Conservation (phyloP, 2,329 filamentous ascomycete species). For the Huntiella bhutanensis region DNA sequence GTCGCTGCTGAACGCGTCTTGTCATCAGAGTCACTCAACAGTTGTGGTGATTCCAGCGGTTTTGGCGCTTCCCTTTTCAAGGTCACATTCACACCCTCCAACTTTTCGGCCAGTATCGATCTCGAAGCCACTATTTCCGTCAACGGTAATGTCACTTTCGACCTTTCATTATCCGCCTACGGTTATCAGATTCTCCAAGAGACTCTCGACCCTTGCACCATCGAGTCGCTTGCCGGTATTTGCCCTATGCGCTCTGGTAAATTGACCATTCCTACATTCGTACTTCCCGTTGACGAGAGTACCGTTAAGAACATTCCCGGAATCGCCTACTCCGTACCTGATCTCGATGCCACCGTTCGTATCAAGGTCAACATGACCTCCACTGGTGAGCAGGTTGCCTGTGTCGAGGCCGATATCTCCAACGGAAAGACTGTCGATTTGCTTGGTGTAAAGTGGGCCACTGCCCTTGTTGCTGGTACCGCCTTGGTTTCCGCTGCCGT, state of each 20-base stretch:
- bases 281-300: constrained; percentile 36
- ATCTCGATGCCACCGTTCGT: constrained; percentile 70
- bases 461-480: constrained; percentile 70
- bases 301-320: constrained; percentile 51
- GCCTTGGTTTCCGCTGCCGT: constrained; percentile 72
- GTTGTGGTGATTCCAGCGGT: constrained; percentile 66
- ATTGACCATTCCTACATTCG: constrained; percentile 52
- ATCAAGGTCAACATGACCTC: constrained; percentile 60
- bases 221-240: constrained; percentile 46
- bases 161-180: constrained; percentile 61
- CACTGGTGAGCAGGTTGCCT: constrained; percentile 49
- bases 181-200: constrained; percentile 53
- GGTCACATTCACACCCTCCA: constrained; percentile 58
- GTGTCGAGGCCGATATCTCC: constrained; percentile 70
- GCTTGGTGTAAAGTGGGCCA: constrained; percentile 72
- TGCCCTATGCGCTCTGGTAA: constrained; percentile 71
- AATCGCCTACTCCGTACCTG: constrained; percentile 77
- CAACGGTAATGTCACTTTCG: constrained; percentile 61
- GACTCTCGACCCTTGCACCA: constrained; percentile 56
- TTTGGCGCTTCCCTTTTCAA: constrained; percentile 84
- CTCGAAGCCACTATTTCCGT: constrained; percentile 70
- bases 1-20: constrained; percentile 44
- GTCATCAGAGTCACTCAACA: constrained; percentile 64
- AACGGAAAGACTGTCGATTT: constrained; percentile 88
- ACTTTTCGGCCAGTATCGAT: constrained; percentile 52